Evolutionary conservation across 805 yeast genomes (phyloP), one percentile per base, ranked within the genome.

Genomic region (Saccharomyces jurei): DNA sequence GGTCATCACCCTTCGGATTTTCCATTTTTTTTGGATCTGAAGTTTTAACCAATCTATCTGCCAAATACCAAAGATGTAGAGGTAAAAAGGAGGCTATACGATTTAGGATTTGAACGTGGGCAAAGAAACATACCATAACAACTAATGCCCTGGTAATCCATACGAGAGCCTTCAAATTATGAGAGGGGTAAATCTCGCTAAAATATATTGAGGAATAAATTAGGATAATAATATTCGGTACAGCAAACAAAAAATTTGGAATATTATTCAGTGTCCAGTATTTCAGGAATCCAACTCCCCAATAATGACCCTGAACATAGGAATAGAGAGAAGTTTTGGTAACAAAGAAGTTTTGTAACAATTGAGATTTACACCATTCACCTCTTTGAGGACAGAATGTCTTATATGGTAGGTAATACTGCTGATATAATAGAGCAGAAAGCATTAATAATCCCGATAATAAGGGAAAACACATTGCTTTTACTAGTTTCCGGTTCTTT

Each of bases 41-140:
- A n/a, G 56, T 55, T 44, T 68, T 67, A 32, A 60, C 51, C 31
- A 67, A 56, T 51, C 69, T 62, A 53, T 74, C 74, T 5, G 86
- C 81, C 28, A 84, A 62, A 65, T 82, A 84, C 96, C 96, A 88
- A 60, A 82, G 78, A 54, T 82, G 80, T 8, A 87, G 64, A 0
- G 97, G 97, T 32, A 87, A 68, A 65, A 89, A 88, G 5, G 92
- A 79, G 10, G 86, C 80, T 4, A 91, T 79, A 53, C 99, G 76
- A 44, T 87, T 89, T 54, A 92, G 75, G 36, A 91, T 89, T 68
- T 92, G 99, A 41, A 86, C 87, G 68, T 92, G 91, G 81, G 94
- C 88, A 51, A 82, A 72, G 32, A 82, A 72, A 1, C 81, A 28
- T 5, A 83, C 81, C 4, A 86, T 72, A 4, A 81, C 50, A 2